phyloP scores from a whole-genome alignment of 2,329 filamentous ascomycete species.

The Stachybotrys chartarum region DNA sequence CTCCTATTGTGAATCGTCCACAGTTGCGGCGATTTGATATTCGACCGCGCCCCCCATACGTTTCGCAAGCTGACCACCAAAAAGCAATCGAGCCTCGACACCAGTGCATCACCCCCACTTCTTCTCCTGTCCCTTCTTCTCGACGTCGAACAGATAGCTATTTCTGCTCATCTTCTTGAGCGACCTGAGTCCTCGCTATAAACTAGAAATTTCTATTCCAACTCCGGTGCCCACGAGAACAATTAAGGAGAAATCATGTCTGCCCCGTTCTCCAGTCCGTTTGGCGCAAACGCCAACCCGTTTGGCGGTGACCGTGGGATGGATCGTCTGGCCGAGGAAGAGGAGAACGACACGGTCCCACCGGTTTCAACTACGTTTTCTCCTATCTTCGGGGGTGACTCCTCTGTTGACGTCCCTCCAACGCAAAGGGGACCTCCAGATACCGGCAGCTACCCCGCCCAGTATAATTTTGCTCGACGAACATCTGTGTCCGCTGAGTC shows the following conservation, averaged over 20 bases:
- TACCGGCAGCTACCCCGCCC: conserved; percentile 70
- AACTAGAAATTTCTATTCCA: neutral
- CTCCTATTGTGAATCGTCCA: neutral
- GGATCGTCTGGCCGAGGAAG: conserved; percentile 67
- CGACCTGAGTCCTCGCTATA: neutral
- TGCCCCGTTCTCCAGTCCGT: conserved; percentile 69
- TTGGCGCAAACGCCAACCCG: conserved; percentile 62
- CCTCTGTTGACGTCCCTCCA: conserved; percentile 36
- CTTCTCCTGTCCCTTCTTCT: neutral
- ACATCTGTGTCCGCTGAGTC: conserved; percentile 97
- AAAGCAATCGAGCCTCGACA: neutral
- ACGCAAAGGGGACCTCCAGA: conserved; percentile 43
- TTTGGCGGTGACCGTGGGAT: conserved; percentile 50
- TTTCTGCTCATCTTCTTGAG: neutral
- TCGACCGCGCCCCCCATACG: neutral
- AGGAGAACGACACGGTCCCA: conserved; percentile 68
- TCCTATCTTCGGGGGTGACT: conserved; percentile 47
- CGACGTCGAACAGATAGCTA: neutral
- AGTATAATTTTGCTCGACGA: conserved; percentile 89
- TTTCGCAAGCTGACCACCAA: neutral
- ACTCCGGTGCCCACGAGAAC: neutral
- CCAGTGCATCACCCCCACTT: neutral
- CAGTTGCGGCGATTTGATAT: neutral
- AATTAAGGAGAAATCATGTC: conserved; percentile 46
- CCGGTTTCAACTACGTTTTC: conserved; percentile 36